Evolutionary conservation across 306 rosid species (phyloP).

Genomic region (Datisca glomerata): DNA sequence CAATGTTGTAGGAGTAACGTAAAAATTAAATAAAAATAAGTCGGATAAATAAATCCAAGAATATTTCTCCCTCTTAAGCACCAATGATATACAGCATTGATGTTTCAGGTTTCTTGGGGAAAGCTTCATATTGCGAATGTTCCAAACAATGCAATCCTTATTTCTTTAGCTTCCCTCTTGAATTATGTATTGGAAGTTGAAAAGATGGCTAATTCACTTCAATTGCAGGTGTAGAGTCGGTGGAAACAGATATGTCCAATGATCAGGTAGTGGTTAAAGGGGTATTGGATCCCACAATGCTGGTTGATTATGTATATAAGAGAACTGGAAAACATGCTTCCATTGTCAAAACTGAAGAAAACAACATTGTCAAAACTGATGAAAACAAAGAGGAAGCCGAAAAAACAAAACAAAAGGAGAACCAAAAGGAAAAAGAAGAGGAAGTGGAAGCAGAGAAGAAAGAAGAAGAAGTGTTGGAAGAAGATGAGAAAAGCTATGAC

Average conservation of each 20-base stretch:
- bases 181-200: too few species aligned
- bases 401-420: constrained; percentile 18
- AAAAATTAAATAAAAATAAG: too few species aligned
- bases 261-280: constrained; percentile 60
- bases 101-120: too few species aligned
- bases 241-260: constrained; percentile 54
- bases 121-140: too few species aligned
- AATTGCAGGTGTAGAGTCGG: constrained; percentile 72
- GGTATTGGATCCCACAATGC: constrained; percentile 39
- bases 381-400: constrained; percentile 15
- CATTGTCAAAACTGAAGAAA: constrained; percentile 16
- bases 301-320: constrained; percentile 52
- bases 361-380: constrained; percentile 19
- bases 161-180: too few species aligned
- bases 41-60: too few species aligned
- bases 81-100: too few species aligned
- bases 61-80: too few species aligned
- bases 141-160: too few species aligned
- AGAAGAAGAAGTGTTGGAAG: constrained; percentile 26
- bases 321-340: constrained; percentile 55
- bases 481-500: constrained; percentile 34
- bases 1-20: too few species aligned
- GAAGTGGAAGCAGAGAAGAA: constrained; percentile 18
- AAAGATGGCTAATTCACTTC: too few species aligned
- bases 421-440: constrained; percentile 9